phyloP scores from a whole-genome alignment of 2,329 filamentous ascomycete species.

The Endoconidiophora polonica region DNA sequence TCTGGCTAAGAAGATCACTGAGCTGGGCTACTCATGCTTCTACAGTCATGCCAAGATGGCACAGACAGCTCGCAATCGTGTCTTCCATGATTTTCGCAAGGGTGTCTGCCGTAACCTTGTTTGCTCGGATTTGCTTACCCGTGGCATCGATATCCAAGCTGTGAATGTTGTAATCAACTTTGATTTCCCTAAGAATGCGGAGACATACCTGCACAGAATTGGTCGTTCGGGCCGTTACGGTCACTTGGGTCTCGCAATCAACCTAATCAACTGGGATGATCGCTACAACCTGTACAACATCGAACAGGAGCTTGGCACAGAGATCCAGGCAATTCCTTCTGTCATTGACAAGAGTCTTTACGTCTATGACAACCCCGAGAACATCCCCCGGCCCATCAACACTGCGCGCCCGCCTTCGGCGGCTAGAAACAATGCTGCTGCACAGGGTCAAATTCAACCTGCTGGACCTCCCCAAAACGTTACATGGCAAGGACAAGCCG shows the following conservation, averaged over 20 bases:
- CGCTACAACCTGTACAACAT: slow-evolving; percentile 98
- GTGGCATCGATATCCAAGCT: slow-evolving; percentile 98
- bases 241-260: slow-evolving; percentile 92
- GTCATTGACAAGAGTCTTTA: slow-evolving; percentile 96
- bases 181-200: slow-evolving; percentile 97
- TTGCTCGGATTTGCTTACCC: slow-evolving; percentile 90
- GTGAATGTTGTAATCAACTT: slow-evolving; percentile 99
- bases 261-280: slow-evolving; percentile 99
- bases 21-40: slow-evolving; percentile 97
- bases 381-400: slow-evolving; percentile 66
- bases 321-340: slow-evolving; percentile 89
- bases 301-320: slow-evolving; percentile 88
- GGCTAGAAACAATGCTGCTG: slow-evolving; percentile 13
- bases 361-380: slow-evolving; percentile 93
- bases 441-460: slow-evolving; percentile 6
- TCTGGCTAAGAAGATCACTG: slow-evolving; percentile 97
- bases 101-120: slow-evolving; percentile 96
- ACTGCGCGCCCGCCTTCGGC: slow-evolving; percentile 19
- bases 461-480: slow-evolving; percentile 7
- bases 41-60: slow-evolving; percentile 98
- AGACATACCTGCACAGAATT: slow-evolving; percentile 96
- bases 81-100: slow-evolving; percentile 98
- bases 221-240: slow-evolving; percentile 94
- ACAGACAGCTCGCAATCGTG: slow-evolving; percentile 88
- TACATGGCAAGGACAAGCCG: slow-evolving; percentile 12